A percentile compares a stretch with the other conserved stretches of the same genome.
Conservation (phyloP, 352 stramenopile species). For the Pythium brassicae region DNA sequence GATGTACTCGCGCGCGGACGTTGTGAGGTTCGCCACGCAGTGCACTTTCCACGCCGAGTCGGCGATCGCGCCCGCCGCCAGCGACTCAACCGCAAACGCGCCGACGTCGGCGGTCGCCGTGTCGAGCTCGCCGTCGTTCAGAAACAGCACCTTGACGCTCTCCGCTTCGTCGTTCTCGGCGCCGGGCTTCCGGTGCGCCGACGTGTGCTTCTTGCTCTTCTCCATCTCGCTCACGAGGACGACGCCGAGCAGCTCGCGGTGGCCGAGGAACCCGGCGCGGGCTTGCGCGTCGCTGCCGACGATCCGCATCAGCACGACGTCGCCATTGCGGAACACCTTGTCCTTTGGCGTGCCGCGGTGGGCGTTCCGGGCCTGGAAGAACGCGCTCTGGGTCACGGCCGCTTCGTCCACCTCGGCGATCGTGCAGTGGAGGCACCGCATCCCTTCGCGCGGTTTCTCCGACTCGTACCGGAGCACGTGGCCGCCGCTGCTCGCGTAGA, state of each 20-base stretch:
- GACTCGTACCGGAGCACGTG: slow-evolving; percentile 76
- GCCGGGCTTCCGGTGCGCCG: slow-evolving; percentile 32
- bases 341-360: slow-evolving; percentile 31
- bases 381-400: slow-evolving; percentile 14
- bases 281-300: slow-evolving; percentile 18
- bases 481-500: slow-evolving; percentile 30
- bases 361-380: slow-evolving; percentile 16
- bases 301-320: slow-evolving; percentile 63
- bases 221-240: slow-evolving; percentile 74
- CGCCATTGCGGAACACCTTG: slow-evolving; percentile 77
- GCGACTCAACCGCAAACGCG: slow-evolving; percentile 57
- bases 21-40: slow-evolving; percentile 76
- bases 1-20: slow-evolving; percentile 77
- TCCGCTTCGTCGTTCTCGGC: slow-evolving; percentile 60
- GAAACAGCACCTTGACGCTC: slow-evolving; percentile 64
- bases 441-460: slow-evolving; percentile 76
- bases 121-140: slow-evolving; percentile 79
- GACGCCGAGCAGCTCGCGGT: slow-evolving; percentile 65
- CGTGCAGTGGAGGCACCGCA: slow-evolving; percentile 75
- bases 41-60: slow-evolving; percentile 78
- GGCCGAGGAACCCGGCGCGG: slow-evolving; percentile 33
- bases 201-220: slow-evolving; percentile 45
- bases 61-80: slow-evolving; percentile 57
- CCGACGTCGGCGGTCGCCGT: slow-evolving; percentile 52
- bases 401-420: slow-evolving; percentile 50